These are phyloP conservation scores for Naganishia sp. DNA, from an alignment of 1,284 basidiomycete species.

Conservation along the genomic window DNA sequence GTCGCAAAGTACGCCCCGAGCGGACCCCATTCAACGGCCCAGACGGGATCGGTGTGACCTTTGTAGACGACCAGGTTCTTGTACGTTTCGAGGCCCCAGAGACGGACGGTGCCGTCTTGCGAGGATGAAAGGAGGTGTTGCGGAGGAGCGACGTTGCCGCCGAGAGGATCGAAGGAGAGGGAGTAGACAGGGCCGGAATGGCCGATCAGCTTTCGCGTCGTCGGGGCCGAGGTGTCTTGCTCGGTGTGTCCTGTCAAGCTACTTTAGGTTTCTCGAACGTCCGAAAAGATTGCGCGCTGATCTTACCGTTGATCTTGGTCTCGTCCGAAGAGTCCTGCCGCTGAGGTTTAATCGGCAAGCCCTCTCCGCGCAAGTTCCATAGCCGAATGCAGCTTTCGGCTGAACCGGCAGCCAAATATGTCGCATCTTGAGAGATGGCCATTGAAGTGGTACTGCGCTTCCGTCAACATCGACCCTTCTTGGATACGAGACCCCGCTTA, in stretches of 20 bases:
- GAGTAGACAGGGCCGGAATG: slow-evolving; percentile 97
- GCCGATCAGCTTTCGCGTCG: slow-evolving; percentile 89
- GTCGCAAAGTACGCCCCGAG: slow-evolving; percentile 98
- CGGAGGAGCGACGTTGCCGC: slow-evolving; percentile 81
- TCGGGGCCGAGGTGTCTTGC: slow-evolving; percentile 71
- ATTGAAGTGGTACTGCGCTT: slow-evolving; percentile 72
- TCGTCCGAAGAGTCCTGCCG: background rate
- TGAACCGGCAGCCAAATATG: slow-evolving; percentile 94
- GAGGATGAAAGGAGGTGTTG: slow-evolving; percentile 86
- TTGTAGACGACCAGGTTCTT: slow-evolving; percentile 90
- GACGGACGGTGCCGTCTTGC: slow-evolving; percentile 85
- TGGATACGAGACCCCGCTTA: slow-evolving; percentile 52
- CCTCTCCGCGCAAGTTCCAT: slow-evolving; percentile 94
- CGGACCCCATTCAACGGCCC: slow-evolving; percentile 98
- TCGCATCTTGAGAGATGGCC: slow-evolving; percentile 86
- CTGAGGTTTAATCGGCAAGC: slow-evolving; percentile 62
- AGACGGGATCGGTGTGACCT: slow-evolving; percentile 90
- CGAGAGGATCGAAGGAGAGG: slow-evolving; percentile 86
- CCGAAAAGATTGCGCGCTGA: background rate
- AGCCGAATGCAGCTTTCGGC: slow-evolving; percentile 92
- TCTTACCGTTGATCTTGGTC: slow-evolving; percentile 12
- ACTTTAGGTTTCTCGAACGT: slow-evolving; percentile 27
- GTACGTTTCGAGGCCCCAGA: slow-evolving; percentile 97
- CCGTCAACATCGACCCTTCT: background rate
- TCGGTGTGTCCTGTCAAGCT: slow-evolving; percentile 25